Conservation (phyloP, 129 eudicot species). For the Calendula officinalis region DNA sequence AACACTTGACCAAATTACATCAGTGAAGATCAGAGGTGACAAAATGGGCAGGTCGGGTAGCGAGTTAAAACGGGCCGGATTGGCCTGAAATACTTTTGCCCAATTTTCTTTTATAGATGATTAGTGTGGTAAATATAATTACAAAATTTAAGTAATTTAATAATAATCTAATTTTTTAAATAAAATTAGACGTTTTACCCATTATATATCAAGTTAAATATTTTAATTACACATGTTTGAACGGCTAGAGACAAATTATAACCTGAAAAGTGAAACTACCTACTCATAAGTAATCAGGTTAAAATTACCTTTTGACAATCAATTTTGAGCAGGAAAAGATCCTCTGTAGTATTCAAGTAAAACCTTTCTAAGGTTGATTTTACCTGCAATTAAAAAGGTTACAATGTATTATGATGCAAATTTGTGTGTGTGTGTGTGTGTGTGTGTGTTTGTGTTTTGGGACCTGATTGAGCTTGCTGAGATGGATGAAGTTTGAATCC, state of each 20-base stretch:
- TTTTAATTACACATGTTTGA: too few species aligned
- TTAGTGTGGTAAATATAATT: not conserved
- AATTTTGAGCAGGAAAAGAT: constrained; percentile 65
- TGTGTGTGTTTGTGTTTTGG: too few species aligned
- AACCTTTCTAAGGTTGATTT: constrained; percentile 54
- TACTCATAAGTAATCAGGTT: too few species aligned
- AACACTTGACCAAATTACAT: not conserved
- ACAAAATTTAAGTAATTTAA: not conserved
- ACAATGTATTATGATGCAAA: not conserved
- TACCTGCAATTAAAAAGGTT: constrained; percentile 37
- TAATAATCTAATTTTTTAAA: not conserved
- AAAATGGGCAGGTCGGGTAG: not conserved
- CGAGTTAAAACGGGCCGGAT: not conserved
- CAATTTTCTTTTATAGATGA: not conserved
- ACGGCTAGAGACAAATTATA: too few species aligned
- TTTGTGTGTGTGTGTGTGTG: too few species aligned
- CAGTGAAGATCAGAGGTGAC: not conserved
- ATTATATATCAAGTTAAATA: not conserved
- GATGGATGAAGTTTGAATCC: constrained; percentile 8
- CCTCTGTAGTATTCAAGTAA: constrained; percentile 40
- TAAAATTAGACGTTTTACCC: not conserved
- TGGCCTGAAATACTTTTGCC: not conserved
- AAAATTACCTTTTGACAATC: constrained; percentile 50
- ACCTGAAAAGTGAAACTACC: too few species aligned
- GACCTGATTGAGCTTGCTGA: constrained; percentile 15